These are phyloP conservation scores for Trichosporon faecale DNA, from an alignment of 1,284 basidiomycete species.

Conservation along the genomic window DNA sequence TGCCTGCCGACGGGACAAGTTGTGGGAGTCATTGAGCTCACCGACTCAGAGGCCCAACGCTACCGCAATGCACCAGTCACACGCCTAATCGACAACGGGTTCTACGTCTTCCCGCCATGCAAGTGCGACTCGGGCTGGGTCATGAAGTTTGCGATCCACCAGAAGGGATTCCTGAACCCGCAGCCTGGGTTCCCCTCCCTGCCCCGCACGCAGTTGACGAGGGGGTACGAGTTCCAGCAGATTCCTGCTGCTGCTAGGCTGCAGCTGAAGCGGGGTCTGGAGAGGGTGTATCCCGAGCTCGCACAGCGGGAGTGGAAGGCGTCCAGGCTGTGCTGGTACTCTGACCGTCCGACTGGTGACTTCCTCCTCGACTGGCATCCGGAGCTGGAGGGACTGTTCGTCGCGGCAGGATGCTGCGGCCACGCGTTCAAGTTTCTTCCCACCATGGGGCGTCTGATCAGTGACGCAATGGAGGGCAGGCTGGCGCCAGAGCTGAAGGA, in stretches of 20 bases:
- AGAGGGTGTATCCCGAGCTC: conserved; percentile 27
- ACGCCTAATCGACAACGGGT: conserved; percentile 66
- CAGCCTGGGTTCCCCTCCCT: conserved; percentile 11
- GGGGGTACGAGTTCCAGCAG: conserved; percentile 15
- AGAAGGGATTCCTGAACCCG: conserved; percentile 37
- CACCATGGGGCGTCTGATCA: conserved; percentile 23
- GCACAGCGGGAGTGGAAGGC: conserved; percentile 23
- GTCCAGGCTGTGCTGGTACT: conserved; percentile 39
- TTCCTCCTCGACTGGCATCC: conserved; percentile 46
- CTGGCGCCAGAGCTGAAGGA: conserved; percentile 13
- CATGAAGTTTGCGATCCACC: conserved; percentile 49
- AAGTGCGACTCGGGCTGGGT: conserved; percentile 22
- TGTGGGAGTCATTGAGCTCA: conserved; percentile 66
- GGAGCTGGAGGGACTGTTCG: conserved; percentile 32
- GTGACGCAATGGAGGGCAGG: conserved; percentile 11
- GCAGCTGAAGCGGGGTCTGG: conserved; percentile 18
- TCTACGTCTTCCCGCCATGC: conserved; percentile 65
- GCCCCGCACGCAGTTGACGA: conserved; percentile 17
- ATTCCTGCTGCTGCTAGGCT: conserved; percentile 13
- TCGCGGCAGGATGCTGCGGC: conserved; percentile 44
- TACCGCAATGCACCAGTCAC: conserved; percentile 66
- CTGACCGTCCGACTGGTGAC: conserved; percentile 46
- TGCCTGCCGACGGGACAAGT: conserved; percentile 57
- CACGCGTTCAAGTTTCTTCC: conserved; percentile 44
- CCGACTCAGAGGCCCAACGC: conserved; percentile 59